Conservation (phyloP, 2,329 filamentous ascomycete species). For the Epichloe sp. region DNA sequence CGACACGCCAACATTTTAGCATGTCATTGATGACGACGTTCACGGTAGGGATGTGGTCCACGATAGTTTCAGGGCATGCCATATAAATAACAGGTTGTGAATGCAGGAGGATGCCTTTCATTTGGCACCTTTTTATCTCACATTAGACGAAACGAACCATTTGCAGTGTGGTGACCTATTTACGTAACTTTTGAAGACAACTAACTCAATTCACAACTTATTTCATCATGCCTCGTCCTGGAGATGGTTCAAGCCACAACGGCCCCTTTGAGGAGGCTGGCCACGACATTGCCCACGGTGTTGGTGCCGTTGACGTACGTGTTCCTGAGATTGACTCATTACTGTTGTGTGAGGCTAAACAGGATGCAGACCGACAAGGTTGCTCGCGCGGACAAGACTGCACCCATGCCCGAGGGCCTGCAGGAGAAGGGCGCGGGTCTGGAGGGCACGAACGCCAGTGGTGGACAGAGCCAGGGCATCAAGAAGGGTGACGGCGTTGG, state of each 20-base stretch:
- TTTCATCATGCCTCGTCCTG: constrained; percentile 35
- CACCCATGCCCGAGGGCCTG: constrained; percentile 29
- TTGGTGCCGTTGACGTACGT: constrained; percentile 25
- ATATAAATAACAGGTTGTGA: too few relatives aligned
- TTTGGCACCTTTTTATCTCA: too few relatives aligned
- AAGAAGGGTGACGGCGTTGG: constrained; percentile 26
- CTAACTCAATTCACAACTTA: background rate
- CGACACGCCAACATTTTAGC: background rate
- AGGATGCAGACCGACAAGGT: constrained; percentile 23
- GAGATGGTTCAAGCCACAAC: constrained; percentile 35
- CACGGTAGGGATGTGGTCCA: too few relatives aligned
- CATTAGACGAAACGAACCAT: too few relatives aligned
- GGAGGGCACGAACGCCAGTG: constrained; percentile 27
- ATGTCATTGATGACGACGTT: constrained; percentile 4
- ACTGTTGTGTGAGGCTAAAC: background rate
- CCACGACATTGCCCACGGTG: constrained; percentile 32
- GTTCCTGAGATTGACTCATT: too few relatives aligned
- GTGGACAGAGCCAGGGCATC: constrained; percentile 30
- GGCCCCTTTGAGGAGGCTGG: constrained; percentile 26
- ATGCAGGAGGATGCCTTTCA: too few relatives aligned
- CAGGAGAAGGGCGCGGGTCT: constrained; percentile 30
- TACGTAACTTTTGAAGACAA: too few relatives aligned
- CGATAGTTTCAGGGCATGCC: too few relatives aligned
- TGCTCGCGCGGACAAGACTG: constrained; percentile 35
- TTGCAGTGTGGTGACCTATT: too few relatives aligned